Evolutionary conservation across 495 filamentous ascomycete species (phyloP), one percentile per base, ranked within the genome.

Genomic region (Penicillium riverlandense): DNA sequence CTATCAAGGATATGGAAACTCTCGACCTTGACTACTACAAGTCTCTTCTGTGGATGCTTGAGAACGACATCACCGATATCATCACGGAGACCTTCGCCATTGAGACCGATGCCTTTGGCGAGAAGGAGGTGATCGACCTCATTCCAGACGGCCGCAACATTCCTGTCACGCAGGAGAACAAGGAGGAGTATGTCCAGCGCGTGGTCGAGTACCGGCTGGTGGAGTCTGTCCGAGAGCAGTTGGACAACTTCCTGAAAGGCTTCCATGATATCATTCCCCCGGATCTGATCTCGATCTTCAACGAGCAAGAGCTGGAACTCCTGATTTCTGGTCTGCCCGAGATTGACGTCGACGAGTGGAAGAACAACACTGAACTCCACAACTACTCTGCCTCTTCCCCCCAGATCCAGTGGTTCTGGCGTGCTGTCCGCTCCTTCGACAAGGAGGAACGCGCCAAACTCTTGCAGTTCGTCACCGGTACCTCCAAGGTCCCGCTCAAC

Each of bases 401-500:
- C 16, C 92, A 99, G 58, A 96, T 99, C 53, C 92, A 99, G 65
- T 97, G 92, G 94, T 96, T 99, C 81, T 99, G 92, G 92, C 84
- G 92, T 55, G 92, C 94, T 4, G 85, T 99, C 35, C 85, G 94
- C 52, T 96, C 90, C 6, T 99, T 95, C 55, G 92, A 99, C 72
- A 97, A 97, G 70, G 92, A 99, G 72, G 92, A 97, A 66, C 88
- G 88, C 44, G 92, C 92, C 48, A 97, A 97, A 62, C 78, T 99
- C 34, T 78, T 99, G 6, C 92, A 99, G 59, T 99, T 99, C 65
- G 92, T 97, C 48, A 99, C 92, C 0, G 92, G 92, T 54, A 99
- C 92, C 10, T 92, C 87, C 67, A 99, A 99, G 71, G 92, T 99
- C 16, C 92, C 92, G 35, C 82, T 99, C 37, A 99, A 99, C 55